Conservation (phyloP, 805 yeast species). For the Helenozyma rhizophorensis region DNA sequence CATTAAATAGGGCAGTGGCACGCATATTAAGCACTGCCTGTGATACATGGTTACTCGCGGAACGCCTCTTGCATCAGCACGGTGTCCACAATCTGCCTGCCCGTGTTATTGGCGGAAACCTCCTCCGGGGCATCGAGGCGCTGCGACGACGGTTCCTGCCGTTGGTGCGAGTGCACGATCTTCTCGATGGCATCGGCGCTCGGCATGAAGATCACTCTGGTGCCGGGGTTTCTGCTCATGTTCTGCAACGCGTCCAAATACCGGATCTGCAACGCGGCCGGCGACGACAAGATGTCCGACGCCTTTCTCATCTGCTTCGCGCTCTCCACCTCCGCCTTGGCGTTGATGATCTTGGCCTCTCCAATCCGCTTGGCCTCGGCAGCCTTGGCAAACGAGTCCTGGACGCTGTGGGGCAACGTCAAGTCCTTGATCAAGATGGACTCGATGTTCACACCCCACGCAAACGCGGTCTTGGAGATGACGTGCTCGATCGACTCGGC, state of each 20-base stretch:
- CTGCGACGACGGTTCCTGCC: not conserved
- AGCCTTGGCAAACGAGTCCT: slow-evolving; percentile 62
- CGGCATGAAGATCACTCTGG: slow-evolving; percentile 77
- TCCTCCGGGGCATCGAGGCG: slow-evolving; percentile 3
- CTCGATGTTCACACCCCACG: slow-evolving; percentile 71
- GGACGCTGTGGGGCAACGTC: slow-evolving; percentile 49
- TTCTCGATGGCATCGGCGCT: slow-evolving; percentile 40
- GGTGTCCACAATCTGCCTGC: slow-evolving; percentile 11
- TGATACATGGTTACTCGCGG: too few species aligned
- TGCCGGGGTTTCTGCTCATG: slow-evolving; percentile 58
- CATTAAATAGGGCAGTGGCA: too few species aligned
- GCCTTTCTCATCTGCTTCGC: slow-evolving; percentile 77
- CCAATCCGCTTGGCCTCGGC: slow-evolving; percentile 75
- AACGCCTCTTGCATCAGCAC: slow-evolving; percentile 17
- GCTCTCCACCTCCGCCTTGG: slow-evolving; percentile 70
- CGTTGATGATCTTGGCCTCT: slow-evolving; percentile 70
- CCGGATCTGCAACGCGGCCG: slow-evolving; percentile 75
- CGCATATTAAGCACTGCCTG: too few species aligned
- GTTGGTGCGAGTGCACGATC: slow-evolving; percentile 23
- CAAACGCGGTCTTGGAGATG: slow-evolving; percentile 56
- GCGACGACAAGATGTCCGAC: slow-evolving; percentile 68
- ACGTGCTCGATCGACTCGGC: slow-evolving; percentile 61
- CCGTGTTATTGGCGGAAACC: slow-evolving; percentile 1
- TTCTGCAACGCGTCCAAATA: slow-evolving; percentile 75
- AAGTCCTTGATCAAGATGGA: slow-evolving; percentile 66